These are phyloP conservation scores for Clohesyomyces aquaticus DNA, from an alignment of 495 filamentous ascomycete genomes.

Conservation along the genomic window DNA sequence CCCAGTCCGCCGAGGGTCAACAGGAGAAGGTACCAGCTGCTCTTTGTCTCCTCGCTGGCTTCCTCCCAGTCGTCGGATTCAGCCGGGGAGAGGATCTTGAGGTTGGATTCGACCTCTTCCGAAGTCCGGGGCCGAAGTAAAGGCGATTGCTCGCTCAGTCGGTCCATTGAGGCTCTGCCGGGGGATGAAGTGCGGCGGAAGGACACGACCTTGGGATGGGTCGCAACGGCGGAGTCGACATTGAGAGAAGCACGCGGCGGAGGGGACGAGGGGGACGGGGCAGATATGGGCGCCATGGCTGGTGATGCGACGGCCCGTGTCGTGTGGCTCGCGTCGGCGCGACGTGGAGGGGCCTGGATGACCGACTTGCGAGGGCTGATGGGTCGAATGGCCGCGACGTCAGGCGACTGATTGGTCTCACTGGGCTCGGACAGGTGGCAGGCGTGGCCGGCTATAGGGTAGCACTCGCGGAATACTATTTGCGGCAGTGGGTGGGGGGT, in stretches of 20 bases:
- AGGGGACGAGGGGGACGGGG: slow-evolving; percentile 23
- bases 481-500: neutral
- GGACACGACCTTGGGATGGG: slow-evolving; percentile 31
- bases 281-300: neutral
- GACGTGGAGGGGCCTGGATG: slow-evolving; percentile 1
- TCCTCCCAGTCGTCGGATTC: slow-evolving; percentile 45
- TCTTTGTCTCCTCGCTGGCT: slow-evolving; percentile 66
- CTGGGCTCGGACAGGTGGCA: neutral
- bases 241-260: slow-evolving; percentile 3
- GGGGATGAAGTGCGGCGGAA: slow-evolving; percentile 32
- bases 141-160: slow-evolving; percentile 62
- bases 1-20: slow-evolving; percentile 82
- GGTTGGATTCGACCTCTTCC: slow-evolving; percentile 43
- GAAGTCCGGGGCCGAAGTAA: slow-evolving; percentile 53
- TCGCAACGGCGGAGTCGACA: slow-evolving; percentile 3
- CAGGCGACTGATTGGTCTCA: neutral
- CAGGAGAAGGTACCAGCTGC: slow-evolving; percentile 78
- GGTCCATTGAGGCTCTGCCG: neutral
- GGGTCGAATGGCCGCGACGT: neutral
- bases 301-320: slow-evolving; percentile 2
- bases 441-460: neutral
- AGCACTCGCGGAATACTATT: neutral
- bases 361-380: neutral
- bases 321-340: slow-evolving; percentile 11
- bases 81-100: slow-evolving; percentile 37